Conservation (phyloP, 2,329 filamentous ascomycete species). For the Sordariomycetes sp. region DNA sequence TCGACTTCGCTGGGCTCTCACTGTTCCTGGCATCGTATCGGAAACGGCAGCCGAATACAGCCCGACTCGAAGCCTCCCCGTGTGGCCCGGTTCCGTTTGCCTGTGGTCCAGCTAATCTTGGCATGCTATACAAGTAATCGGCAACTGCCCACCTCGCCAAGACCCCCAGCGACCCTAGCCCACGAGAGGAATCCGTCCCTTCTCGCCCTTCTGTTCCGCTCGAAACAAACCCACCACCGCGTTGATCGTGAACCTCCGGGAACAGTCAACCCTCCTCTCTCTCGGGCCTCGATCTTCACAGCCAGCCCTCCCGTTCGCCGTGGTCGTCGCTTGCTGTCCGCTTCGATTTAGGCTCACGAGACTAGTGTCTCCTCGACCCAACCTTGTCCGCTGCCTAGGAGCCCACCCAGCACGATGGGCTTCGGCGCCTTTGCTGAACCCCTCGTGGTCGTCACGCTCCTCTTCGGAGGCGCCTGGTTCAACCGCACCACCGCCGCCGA, state of each 20-base stretch:
- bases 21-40: too few species aligned
- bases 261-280: neutral
- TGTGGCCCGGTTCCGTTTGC: too few species aligned
- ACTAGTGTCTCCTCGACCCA: neutral
- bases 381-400: neutral
- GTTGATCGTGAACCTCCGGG: neutral
- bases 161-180: too few species aligned
- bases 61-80: too few species aligned
- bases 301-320: neutral
- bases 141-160: too few species aligned
- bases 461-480: constrained; percentile 32
- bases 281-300: neutral
- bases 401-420: constrained; percentile 18
- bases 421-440: constrained; percentile 29
- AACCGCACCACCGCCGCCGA: constrained; percentile 22
- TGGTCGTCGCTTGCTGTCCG: neutral
- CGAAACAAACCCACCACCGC: neutral
- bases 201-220: neutral
- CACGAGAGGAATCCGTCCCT: too few species aligned
- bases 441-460: constrained; percentile 27
- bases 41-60: too few species aligned
- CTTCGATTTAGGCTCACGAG: neutral
- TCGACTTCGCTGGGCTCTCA: neutral
- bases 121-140: too few species aligned
- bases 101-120: too few species aligned